A percentile compares a stretch with the other conserved stretches of the same genome.
phyloP scores from a whole-genome alignment of 331 rosid genomes.

The Quercus phellos region DNA sequence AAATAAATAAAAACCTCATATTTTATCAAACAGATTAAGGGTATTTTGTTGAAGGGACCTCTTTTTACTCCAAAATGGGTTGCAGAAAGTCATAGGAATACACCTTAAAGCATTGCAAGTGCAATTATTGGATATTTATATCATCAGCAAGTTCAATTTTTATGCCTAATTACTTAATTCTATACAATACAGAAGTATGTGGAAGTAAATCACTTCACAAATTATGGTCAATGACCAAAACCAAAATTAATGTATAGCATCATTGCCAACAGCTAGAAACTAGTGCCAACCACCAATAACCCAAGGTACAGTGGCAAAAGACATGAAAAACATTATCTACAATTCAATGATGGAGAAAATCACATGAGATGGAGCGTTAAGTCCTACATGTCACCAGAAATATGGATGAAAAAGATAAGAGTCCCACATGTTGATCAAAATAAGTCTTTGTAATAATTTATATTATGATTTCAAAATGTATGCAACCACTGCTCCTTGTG shows the following conservation, averaged over 20 bases:
- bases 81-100: background rate
- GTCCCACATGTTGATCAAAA: too few relatives aligned
- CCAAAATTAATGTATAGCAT: background rate
- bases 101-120: background rate
- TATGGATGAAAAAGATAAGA: too few relatives aligned
- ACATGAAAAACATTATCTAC: too few relatives aligned
- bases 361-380: too few relatives aligned
- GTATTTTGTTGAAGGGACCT: background rate
- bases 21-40: background rate
- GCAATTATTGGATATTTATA: background rate
- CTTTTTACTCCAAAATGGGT: background rate
- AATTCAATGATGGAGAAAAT: too few relatives aligned
- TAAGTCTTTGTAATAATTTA: too few relatives aligned
- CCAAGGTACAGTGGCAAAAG: too few relatives aligned
- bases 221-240: background rate
- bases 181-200: background rate
- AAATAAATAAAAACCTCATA: background rate
- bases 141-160: background rate
- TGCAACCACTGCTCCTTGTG: too few relatives aligned
- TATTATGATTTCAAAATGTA: too few relatives aligned
- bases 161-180: background rate
- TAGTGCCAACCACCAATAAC: too few relatives aligned
- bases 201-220: background rate
- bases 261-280: too few relatives aligned
- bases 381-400: too few relatives aligned